phyloP scores from a whole-genome alignment of 2,329 filamentous ascomycete species.

The Verticillium dahliae region DNA sequence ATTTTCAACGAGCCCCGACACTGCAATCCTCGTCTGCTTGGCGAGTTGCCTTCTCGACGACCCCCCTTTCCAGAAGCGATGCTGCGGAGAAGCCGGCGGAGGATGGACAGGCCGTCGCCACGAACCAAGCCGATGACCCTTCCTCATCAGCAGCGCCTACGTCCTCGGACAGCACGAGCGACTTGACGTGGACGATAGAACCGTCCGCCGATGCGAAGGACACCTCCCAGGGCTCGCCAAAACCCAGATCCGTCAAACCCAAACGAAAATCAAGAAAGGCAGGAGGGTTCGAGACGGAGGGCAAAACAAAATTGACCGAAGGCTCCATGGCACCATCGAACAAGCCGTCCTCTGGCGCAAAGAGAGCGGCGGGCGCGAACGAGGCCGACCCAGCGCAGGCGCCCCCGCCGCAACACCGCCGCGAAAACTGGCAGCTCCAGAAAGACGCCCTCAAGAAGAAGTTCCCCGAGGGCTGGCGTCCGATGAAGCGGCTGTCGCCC shows the following conservation, averaged over 20 bases:
- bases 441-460: slow-evolving; percentile 71
- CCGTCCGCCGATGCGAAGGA: neutral
- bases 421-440: slow-evolving; percentile 64
- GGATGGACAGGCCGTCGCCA: neutral
- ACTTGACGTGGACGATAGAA: neutral
- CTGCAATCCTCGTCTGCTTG: neutral
- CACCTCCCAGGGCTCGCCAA: neutral
- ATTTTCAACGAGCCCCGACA: neutral
- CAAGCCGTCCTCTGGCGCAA: slow-evolving; percentile 1
- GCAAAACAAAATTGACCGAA: neutral
- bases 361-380: slow-evolving; percentile 3
- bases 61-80: neutral
- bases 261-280: slow-evolving; percentile 8
- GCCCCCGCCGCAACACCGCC: slow-evolving; percentile 12
- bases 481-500: slow-evolving; percentile 80
- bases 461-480: slow-evolving; percentile 75
- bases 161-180: neutral
- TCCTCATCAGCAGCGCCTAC: neutral
- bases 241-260: neutral
- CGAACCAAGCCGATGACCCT: neutral
- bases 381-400: slow-evolving; percentile 18
- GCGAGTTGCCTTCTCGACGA: neutral
- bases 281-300: slow-evolving; percentile 1
- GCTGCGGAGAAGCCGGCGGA: slow-evolving; percentile 28
- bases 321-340: neutral